Conservation (phyloP, 78 protist genomes). For the Dictyostelium discoideum region dicty_2.7 NC_007089.4:3110001-3110500, state of each 20-base stretch:
- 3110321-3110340: conserved; percentile 51
- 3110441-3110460: background rate
- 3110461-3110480: background rate
- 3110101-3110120: conserved; percentile 11
- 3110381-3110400: conserved; percentile 52
- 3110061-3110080: conserved; percentile 58
- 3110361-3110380: conserved; percentile 57
- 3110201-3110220: conserved; percentile 22
- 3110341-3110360: conserved; percentile 1
- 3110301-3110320: conserved; percentile 37
- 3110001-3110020: too few relatives aligned
- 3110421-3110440: background rate
- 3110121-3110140: conserved; percentile 11
- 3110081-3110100: conserved; percentile 58
- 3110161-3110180: conserved; percentile 14
- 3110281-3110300: conserved; percentile 40
- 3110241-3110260: conserved; percentile 68
- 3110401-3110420: conserved; percentile 58
- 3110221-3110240: conserved; percentile 17
- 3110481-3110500: background rate
- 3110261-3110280: background rate
- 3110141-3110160: conserved; percentile 30
- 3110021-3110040: too few relatives aligned
- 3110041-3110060: background rate
- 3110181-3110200: conserved; percentile 45